Evolutionary conservation across 768 basidiomycete species (phyloP).

Genomic region (Phaffia tasmanica): DNA sequence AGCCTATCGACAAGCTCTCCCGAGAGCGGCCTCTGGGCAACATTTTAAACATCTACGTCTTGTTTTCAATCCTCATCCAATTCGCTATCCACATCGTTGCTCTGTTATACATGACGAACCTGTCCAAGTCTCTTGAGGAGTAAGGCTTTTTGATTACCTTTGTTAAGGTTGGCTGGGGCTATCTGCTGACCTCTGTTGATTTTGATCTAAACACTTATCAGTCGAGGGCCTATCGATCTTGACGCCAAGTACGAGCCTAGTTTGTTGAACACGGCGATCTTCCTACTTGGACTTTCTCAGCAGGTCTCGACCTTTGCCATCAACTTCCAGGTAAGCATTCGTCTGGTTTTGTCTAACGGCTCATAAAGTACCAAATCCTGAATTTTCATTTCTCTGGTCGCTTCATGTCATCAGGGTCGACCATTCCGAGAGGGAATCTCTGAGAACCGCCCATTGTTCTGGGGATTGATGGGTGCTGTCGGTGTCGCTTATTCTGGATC

Average conservation of each 20-base stretch:
- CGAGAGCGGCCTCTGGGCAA: constrained; percentile 85
- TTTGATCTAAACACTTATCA: not conserved
- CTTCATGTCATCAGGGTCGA: constrained; percentile 50
- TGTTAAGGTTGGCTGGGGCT: not conserved
- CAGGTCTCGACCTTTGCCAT: constrained; percentile 98
- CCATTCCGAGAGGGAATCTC: constrained; percentile 97
- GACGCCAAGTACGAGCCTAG: constrained; percentile 95
- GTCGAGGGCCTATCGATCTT: constrained; percentile 70
- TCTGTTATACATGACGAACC: constrained; percentile 81
- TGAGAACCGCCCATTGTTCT: constrained; percentile 87
- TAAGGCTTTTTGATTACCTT: constrained; percentile 23
- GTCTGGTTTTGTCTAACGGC: not conserved
- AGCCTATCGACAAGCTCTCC: constrained; percentile 96
- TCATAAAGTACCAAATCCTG: too few relatives aligned
- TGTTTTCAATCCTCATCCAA: constrained; percentile 80
- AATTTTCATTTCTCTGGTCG: too few relatives aligned
- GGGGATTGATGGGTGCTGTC: constrained; percentile 78
- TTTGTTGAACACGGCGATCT: constrained; percentile 91
- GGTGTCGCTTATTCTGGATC: constrained; percentile 82
- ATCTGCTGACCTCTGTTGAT: not conserved
- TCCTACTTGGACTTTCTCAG: constrained; percentile 85
- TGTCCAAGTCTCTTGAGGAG: constrained; percentile 69
- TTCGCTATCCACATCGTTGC: constrained; percentile 86
- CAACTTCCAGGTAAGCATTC: constrained; percentile 67
- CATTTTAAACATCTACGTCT: constrained; percentile 92